These are phyloP conservation scores for Naganishia cerealis DNA, from an alignment of 1,284 basidiomycete species.

Conservation along the genomic window DNA sequence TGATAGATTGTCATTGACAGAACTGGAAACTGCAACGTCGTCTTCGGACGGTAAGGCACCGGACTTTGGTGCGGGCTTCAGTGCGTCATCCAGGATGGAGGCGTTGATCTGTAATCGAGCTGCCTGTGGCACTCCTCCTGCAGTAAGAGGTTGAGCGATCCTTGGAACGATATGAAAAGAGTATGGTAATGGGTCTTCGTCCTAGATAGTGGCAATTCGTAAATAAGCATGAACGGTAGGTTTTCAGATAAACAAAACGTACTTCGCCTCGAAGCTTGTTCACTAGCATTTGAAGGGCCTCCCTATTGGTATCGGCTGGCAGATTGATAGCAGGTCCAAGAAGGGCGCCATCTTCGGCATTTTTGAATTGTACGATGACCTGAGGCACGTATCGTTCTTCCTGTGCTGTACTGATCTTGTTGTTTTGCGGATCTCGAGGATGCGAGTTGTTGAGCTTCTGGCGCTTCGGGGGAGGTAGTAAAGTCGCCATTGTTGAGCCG, in stretches of 20 bases:
- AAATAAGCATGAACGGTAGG: constrained; percentile 7
- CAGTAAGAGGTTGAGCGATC: constrained; percentile 48
- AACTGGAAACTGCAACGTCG: neutral
- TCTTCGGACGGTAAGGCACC: constrained; percentile 21
- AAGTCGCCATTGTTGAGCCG: constrained; percentile 65
- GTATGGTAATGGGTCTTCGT: constrained; percentile 85
- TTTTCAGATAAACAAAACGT: constrained; percentile 38
- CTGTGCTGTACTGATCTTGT: constrained; percentile 59
- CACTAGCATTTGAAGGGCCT: constrained; percentile 77
- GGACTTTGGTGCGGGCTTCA: constrained; percentile 59
- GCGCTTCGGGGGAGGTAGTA: constrained; percentile 79
- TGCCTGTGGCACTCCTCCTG: constrained; percentile 42
- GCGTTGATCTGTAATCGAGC: constrained; percentile 75
- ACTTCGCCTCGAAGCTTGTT: constrained; percentile 78
- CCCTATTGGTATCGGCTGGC: constrained; percentile 80
- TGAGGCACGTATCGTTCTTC: constrained; percentile 59
- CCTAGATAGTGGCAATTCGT: constrained; percentile 53
- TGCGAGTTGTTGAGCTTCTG: constrained; percentile 64
- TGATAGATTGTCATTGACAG: constrained; percentile 9
- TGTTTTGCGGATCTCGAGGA: constrained; percentile 53
- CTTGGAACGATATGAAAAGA: constrained; percentile 73
- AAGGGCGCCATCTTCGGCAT: constrained; percentile 74
- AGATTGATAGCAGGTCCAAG: constrained; percentile 83
- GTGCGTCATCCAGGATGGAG: constrained; percentile 75
- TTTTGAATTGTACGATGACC: constrained; percentile 85